Conservation (phyloP, 192 early-diverging fungal species). For the Coemansia sp. region DNA sequence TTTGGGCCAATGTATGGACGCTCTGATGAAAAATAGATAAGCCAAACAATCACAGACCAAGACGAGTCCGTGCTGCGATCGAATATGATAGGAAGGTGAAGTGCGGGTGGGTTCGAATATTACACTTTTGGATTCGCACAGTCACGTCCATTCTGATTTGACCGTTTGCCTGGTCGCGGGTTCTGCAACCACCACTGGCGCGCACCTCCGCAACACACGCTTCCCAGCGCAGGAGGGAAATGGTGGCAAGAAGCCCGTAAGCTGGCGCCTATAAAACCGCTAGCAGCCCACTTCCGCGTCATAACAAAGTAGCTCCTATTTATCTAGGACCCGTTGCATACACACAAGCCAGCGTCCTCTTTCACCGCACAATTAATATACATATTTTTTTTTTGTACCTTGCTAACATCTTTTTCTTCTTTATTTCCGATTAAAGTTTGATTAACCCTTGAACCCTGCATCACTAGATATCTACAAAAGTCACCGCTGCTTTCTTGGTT, state of each 20-base stretch:
- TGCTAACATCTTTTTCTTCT: not conserved
- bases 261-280: not conserved
- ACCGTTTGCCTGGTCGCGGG: not conserved
- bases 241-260: too few relatives aligned
- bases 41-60: conserved; percentile 18
- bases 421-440: not conserved
- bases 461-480: not conserved
- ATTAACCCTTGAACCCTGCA: not conserved
- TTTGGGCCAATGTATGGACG: conserved; percentile 20
- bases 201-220: too few relatives aligned
- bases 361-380: not conserved
- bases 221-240: not conserved
- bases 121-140: not conserved
- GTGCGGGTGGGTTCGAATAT: not conserved
- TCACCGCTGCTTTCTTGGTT: not conserved
- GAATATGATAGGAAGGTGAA: conserved; percentile 8
- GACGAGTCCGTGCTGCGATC: not conserved
- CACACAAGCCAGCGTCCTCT: not conserved
- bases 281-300: not conserved
- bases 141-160: not conserved
- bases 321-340: not conserved
- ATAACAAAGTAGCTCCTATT: not conserved
- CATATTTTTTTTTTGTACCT: not conserved
- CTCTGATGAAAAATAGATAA: conserved; percentile 25
- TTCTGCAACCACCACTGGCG: not conserved